Percentiles rank a stretch among this genome's conserved stretches.
Evolutionary conservation across 129 eudicot genomes (phyloP).

Genomic region (Solidago caesia): DNA sequence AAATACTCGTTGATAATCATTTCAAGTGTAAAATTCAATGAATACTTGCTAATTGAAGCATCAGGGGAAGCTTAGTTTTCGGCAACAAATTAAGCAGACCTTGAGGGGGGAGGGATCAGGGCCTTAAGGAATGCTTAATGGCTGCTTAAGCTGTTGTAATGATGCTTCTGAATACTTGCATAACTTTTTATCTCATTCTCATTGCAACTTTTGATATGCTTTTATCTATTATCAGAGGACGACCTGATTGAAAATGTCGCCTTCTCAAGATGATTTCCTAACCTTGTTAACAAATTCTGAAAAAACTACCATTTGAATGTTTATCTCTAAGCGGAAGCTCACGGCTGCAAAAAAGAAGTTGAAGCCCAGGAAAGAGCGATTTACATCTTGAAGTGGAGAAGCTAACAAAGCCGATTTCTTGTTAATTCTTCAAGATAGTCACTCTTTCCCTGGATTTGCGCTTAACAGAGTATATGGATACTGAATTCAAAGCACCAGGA

Average conservation of each 20-base stretch:
- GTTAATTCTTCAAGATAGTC: conserved; percentile 7
- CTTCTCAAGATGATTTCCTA: conserved; percentile 2
- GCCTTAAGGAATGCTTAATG: too few species aligned
- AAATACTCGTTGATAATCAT: too few species aligned
- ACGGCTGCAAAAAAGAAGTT: conserved; percentile 31
- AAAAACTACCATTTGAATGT: not conserved
- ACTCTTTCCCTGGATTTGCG: conserved; percentile 5
- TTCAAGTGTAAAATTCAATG: too few species aligned
- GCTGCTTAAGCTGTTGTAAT: too few species aligned
- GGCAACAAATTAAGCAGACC: too few species aligned
- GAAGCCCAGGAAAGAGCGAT: conserved; percentile 27
- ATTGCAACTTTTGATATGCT: too few species aligned
- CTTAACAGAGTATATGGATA: conserved; percentile 6
- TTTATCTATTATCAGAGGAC: too few species aligned
- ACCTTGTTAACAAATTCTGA: not conserved
- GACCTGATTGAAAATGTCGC: not conserved
- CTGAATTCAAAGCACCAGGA: not conserved
- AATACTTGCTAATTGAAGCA: too few species aligned
- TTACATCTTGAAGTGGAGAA: conserved; percentile 27
- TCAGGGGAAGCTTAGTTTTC: too few species aligned
- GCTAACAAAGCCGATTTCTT: conserved; percentile 31
- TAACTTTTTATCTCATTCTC: too few species aligned
- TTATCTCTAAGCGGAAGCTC: conserved; percentile 25
- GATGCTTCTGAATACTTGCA: too few species aligned
- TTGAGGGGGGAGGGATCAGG: too few species aligned